These are phyloP conservation scores for Hibiscus syriacus DNA, from an alignment of 345 rosid genomes.

Conservation along the genomic window DNA sequence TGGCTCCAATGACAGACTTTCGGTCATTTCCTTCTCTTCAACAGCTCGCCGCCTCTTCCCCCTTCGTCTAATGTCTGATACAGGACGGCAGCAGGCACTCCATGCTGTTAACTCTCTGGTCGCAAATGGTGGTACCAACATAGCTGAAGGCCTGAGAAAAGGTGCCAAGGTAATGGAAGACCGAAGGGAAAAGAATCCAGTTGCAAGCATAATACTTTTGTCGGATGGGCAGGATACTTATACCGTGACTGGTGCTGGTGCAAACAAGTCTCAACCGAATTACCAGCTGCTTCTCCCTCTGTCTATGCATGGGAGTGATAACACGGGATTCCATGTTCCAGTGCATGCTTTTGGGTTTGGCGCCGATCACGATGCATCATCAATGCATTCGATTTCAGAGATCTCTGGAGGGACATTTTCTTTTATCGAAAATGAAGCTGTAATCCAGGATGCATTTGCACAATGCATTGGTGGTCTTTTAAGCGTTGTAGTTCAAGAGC, in stretches of 20 bases:
- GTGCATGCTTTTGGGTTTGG: slow-evolving; percentile 97
- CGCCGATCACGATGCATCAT: slow-evolving; percentile 83
- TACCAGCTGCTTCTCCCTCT: slow-evolving; percentile 61
- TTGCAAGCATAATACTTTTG: slow-evolving; percentile 76
- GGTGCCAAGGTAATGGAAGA: slow-evolving; percentile 93
- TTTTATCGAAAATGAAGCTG: slow-evolving; percentile 82
- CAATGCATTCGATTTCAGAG: slow-evolving; percentile 91
- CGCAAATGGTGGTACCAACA: slow-evolving; percentile 94
- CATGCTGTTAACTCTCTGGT: slow-evolving; percentile 88
- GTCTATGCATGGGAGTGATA: slow-evolving; percentile 46
- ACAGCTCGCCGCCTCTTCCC: slow-evolving; percentile 88
- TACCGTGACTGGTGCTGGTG: slow-evolving; percentile 34
- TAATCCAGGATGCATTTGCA: slow-evolving; percentile 95
- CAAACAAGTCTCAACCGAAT: slow-evolving; percentile 46
- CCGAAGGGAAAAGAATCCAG: slow-evolving; percentile 72
- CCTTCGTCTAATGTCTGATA: slow-evolving; percentile 67
- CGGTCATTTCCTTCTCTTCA: slow-evolving; percentile 97
- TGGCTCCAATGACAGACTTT: slow-evolving; percentile 80
- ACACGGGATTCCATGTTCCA: slow-evolving; percentile 63
- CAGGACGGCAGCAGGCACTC: slow-evolving; percentile 75
- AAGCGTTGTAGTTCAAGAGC: slow-evolving; percentile 88
- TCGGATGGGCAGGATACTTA: slow-evolving; percentile 96
- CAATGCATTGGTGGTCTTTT: slow-evolving; percentile 97
- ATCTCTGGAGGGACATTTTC: slow-evolving; percentile 93
- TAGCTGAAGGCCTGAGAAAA: slow-evolving; percentile 93